Evolutionary conservation across 768 basidiomycete genomes (phyloP).

Genomic region (Auricularia auricula-judae): DNA sequence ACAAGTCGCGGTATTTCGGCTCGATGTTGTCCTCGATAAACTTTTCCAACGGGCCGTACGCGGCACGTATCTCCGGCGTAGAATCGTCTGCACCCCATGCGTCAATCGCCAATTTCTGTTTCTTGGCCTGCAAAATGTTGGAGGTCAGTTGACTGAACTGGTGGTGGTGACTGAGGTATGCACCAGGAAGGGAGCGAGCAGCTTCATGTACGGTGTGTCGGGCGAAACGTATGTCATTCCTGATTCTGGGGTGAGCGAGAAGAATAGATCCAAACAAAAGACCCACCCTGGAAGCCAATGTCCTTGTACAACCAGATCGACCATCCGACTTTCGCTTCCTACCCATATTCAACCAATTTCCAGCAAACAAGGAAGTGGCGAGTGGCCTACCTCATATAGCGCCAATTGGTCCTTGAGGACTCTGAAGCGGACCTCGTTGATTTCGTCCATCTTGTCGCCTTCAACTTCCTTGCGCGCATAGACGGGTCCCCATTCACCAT

Average conservation of each 20-base stretch:
- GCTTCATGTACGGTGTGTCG: conserved; percentile 60
- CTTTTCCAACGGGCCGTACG: conserved; percentile 57
- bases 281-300: conserved; percentile 31
- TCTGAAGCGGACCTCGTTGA: conserved; percentile 53
- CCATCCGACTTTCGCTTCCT: conserved; percentile 35
- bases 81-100: conserved; percentile 66
- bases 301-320: conserved; percentile 86
- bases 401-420: conserved; percentile 65
- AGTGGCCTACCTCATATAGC: conserved; percentile 45
- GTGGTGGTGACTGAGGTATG: neutral
- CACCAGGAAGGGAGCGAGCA: conserved; percentile 51
- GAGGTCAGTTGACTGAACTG: neutral
- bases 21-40: conserved; percentile 40
- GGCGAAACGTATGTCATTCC: conserved; percentile 70
- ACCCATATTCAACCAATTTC: neutral
- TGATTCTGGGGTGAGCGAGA: conserved; percentile 24
- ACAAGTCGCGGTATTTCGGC: conserved; percentile 37
- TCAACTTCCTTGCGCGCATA: conserved; percentile 36
- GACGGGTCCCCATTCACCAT: conserved; percentile 79
- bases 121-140: conserved; percentile 33
- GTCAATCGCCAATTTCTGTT: conserved; percentile 66
- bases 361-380: neutral
- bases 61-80: conserved; percentile 29
- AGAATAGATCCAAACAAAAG: neutral
- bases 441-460: conserved; percentile 46